Evolutionary conservation across 2,329 filamentous ascomycete species (phyloP), one percentile per base, ranked within the genome.

Genomic region (Penicillium crustosum): DNA sequence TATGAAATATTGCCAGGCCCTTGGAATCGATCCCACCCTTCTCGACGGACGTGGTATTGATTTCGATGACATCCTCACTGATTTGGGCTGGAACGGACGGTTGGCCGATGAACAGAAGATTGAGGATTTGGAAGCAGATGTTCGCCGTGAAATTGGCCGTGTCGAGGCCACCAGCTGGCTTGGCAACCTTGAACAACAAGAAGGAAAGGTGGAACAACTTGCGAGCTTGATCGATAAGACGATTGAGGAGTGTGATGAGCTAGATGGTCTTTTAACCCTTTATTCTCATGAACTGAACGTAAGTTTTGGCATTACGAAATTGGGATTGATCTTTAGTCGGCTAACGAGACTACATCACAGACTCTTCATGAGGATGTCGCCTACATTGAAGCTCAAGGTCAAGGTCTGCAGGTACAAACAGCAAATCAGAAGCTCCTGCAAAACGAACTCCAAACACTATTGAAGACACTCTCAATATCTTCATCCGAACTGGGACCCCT

Each of bases 371-470:
- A 97, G 49, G 94, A 99, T 68, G 95, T 99, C 66, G 88, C 92
- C 4, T 97, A 95, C 72, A 97, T 99, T 63, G 94, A 99, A 78
- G 92, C 94, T 2, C 94, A 99, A 75, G 93, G 91, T 7, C 93
- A 99, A 77, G 94, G 94, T 79, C 80, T 99, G 47, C 94, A 99
- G 70, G 93, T 99, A 7, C 94, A 97, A 75, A 93, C 93, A 21
- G 91, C 94, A 41, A 99, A 99, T 68, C 94, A 99, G 73, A 96
- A 96, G 73, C 83, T 96, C 29, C 83, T 99, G 47, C 91, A 93
- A 73, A 90, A 88, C 61, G 94, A 99, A 74, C 83, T 99, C 2
- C 87, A 95, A 72, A 89, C 88, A 35, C 81, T 97, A n/a, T 83
- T 99, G 25, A 88, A 93, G 65, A 97, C 91, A 0, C 93, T 96